phyloP scores from a whole-genome alignment of 2,329 filamentous ascomycete species.

The Pestalotiopsis sp. region DNA sequence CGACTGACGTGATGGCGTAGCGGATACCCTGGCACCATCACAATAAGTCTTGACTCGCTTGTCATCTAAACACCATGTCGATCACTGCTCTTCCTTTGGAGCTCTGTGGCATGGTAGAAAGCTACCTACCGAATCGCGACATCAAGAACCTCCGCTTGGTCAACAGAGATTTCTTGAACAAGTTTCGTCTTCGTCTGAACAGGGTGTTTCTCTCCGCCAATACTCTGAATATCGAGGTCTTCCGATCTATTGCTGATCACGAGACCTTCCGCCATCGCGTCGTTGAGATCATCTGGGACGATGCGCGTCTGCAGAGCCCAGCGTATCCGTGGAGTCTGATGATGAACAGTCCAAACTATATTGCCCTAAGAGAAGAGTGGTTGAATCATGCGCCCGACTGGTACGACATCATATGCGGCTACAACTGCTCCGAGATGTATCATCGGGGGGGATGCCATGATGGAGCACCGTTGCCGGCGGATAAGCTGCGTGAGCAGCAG shows the following conservation, averaged over 20 bases:
- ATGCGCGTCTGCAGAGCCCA: neutral
- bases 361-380: neutral
- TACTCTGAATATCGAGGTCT: neutral
- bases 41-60: too few species aligned
- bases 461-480: neutral
- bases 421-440: neutral
- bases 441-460: too few species aligned
- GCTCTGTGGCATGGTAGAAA: neutral
- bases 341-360: too few species aligned
- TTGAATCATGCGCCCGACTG: neutral
- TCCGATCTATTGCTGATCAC: neutral
- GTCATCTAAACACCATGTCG: neutral
- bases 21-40: too few species aligned
- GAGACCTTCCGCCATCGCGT: neutral
- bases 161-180: neutral
- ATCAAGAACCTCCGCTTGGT: neutral
- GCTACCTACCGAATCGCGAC: neutral
- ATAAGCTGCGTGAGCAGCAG: neutral
- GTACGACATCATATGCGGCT: neutral
- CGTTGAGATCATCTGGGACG: neutral
- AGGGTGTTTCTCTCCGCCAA: neutral
- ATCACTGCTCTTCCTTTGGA: neutral
- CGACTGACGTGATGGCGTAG: too few species aligned
- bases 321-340: too few species aligned
- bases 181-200: neutral